phyloP scores from a whole-genome alignment of 2,329 filamentous ascomycete genomes.

The Colletotrichum sp. region DNA sequence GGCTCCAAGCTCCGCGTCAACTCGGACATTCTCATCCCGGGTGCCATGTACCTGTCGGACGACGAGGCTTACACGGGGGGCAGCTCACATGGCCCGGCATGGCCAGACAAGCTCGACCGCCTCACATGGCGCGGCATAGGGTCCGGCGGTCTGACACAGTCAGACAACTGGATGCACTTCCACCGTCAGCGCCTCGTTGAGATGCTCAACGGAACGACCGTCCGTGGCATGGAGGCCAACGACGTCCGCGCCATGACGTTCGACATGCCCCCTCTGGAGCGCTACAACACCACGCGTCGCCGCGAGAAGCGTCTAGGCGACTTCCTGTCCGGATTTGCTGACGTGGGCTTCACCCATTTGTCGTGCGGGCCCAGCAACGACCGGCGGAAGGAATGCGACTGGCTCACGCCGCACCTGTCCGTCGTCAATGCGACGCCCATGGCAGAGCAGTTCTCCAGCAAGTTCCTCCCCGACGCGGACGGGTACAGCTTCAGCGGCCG shows the following conservation, averaged over 20 bases:
- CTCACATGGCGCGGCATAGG: conserved; percentile 70
- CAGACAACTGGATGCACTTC: conserved; percentile 69
- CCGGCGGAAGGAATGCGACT: conserved; percentile 38
- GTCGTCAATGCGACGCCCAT: conserved; percentile 41
- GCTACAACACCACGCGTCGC: conserved; percentile 47
- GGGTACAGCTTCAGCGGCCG: conserved; percentile 66
- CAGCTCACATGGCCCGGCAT: conserved; percentile 56
- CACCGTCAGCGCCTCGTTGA: conserved; percentile 74
- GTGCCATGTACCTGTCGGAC: conserved; percentile 66
- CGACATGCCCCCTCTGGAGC: conserved; percentile 44
- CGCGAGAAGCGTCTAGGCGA: conserved; percentile 39
- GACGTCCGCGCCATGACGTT: conserved; percentile 50
- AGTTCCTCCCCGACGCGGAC: conserved; percentile 74
- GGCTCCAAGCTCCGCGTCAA: conserved; percentile 68
- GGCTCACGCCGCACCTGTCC: conserved; percentile 40
- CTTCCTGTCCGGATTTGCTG: conserved; percentile 44
- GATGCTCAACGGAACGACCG: conserved; percentile 70
- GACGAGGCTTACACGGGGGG: conserved; percentile 66
- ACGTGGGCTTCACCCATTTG: conserved; percentile 49
- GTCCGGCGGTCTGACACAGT: conserved; percentile 59
- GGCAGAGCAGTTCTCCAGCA: conserved; percentile 58
- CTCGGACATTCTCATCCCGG: conserved; percentile 69
- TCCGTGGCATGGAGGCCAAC: conserved; percentile 50
- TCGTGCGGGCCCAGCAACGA: conserved; percentile 35
- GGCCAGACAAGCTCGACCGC: conserved; percentile 60